Percentiles rank a stretch among this genome's conserved stretches.
These are phyloP conservation scores for Podospora pseudopauciseta DNA, from an alignment of 495 filamentous ascomycete genomes.

Conservation along the genomic window DNA sequence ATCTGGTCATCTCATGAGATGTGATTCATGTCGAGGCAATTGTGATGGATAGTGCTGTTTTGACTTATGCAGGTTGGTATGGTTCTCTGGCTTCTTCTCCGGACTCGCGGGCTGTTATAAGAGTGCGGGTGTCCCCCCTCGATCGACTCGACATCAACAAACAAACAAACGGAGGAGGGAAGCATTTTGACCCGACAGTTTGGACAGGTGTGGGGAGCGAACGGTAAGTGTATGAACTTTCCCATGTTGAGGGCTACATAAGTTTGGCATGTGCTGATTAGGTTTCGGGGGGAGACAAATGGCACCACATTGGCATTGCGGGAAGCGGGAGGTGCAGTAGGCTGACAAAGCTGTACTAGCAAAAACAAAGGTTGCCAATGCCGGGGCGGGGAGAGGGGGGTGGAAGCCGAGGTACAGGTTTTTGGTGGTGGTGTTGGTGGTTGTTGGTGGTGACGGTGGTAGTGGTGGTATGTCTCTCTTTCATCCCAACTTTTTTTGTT, in stretches of 20 bases:
- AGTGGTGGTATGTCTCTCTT: neutral
- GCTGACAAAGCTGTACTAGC: too few species aligned
- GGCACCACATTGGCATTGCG: neutral
- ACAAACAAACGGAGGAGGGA: neutral
- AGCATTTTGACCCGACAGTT: neutral
- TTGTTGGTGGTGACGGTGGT: neutral
- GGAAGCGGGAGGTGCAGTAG: neutral
- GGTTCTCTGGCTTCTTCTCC: neutral
- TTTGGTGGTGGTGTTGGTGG: neutral
- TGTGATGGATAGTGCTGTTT: neutral
- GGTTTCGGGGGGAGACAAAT: neutral
- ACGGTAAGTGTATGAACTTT: neutral
- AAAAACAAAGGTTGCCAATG: too few species aligned
- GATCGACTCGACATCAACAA: too few species aligned
- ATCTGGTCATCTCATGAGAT: neutral
- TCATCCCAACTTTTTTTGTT: neutral
- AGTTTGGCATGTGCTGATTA: neutral
- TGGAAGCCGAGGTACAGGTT: neutral
- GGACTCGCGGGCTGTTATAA: neutral
- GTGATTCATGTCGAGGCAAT: too few species aligned
- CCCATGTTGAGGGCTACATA: neutral
- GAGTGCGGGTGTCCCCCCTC: neutral
- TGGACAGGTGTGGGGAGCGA: neutral
- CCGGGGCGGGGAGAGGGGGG: neutral
- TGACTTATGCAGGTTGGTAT: neutral